A percentile compares a stretch with the other conserved stretches of the same genome.
phyloP scores from a whole-genome alignment of 441 rosid genomes.

The Pelargonium australe region DNA sequence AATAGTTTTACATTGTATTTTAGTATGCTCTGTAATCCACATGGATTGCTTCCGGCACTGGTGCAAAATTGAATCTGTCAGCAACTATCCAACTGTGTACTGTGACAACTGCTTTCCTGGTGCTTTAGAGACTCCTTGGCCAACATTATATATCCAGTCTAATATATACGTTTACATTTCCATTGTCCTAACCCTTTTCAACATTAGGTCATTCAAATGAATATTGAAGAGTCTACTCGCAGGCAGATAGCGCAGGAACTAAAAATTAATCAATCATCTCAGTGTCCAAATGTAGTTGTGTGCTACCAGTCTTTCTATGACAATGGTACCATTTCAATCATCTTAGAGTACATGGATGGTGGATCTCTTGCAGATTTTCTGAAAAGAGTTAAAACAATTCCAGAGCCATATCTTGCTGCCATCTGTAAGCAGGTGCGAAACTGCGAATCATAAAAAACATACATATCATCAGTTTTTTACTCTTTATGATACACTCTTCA shows the following conservation, averaged over 20 bases:
- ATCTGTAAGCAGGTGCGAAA: constrained; percentile 69
- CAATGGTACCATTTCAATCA: constrained; percentile 79
- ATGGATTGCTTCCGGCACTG: neutral
- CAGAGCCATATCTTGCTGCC: constrained; percentile 74
- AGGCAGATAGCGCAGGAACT: constrained; percentile 77
- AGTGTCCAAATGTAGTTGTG: constrained; percentile 79
- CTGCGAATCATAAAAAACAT: constrained; percentile 17
- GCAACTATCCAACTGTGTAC: neutral
- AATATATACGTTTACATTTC: neutral
- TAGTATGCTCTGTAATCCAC: neutral
- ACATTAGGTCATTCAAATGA: constrained; percentile 74
- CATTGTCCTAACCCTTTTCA: neutral
- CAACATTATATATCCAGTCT: neutral
- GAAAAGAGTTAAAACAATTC: constrained; percentile 59
- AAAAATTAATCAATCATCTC: constrained; percentile 77
- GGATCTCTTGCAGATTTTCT: constrained; percentile 90
- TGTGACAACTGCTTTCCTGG: neutral
- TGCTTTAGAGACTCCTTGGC: neutral
- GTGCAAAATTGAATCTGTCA: neutral
- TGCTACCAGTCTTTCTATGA: constrained; percentile 80
- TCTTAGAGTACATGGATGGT: constrained; percentile 97
- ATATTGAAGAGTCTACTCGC: constrained; percentile 61
- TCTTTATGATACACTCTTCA: neutral
- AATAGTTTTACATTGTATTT: neutral
- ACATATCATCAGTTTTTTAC: neutral